Evolutionary conservation across 371 early-diverging fungal genomes (phyloP).

Genomic region (Mortierella sp.): DNA sequence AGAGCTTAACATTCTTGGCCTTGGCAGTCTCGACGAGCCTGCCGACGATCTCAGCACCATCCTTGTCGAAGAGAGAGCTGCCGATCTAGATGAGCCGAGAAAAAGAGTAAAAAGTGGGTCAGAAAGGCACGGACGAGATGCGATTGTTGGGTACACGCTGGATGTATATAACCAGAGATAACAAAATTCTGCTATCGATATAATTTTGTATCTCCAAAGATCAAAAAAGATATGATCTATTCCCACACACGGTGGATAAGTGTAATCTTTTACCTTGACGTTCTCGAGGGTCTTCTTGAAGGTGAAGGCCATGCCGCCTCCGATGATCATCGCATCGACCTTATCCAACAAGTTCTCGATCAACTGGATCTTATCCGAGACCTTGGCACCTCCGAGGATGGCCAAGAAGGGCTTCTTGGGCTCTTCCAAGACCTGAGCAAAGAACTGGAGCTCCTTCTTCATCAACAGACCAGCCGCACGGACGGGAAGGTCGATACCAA

Average conservation of each 20-base stretch:
- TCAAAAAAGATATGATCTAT: slow-evolving; percentile 5
- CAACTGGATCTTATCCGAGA: slow-evolving; percentile 98
- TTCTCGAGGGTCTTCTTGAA: slow-evolving; percentile 92
- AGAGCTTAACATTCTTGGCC: slow-evolving; percentile 86
- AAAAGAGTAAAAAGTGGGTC: slow-evolving; percentile 6
- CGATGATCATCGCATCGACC: slow-evolving; percentile 91
- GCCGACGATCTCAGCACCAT: slow-evolving; percentile 88
- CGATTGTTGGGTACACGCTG: background rate
- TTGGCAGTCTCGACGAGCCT: slow-evolving; percentile 88
- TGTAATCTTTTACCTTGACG: slow-evolving; percentile 71
- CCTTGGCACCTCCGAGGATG: slow-evolving; percentile 99
- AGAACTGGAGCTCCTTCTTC: slow-evolving; percentile 99
- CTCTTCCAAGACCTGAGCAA: slow-evolving; percentile 94
- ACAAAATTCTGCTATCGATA: too few relatives aligned
- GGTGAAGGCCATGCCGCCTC: slow-evolving; percentile 99
- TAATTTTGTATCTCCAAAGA: too few relatives aligned
- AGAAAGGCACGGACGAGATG: too few relatives aligned
- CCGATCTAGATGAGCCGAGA: slow-evolving; percentile 77
- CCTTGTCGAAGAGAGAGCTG: slow-evolving; percentile 91
- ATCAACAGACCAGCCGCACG: slow-evolving; percentile 97
- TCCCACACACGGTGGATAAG: too few relatives aligned
- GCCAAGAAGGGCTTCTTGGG: slow-evolving; percentile 97
- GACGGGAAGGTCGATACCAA: slow-evolving; percentile 91
- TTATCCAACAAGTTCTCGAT: slow-evolving; percentile 96
- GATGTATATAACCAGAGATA: too few relatives aligned